phyloP scores from a whole-genome alignment of 441 rosid species.

The Kokia cookei region DNA sequence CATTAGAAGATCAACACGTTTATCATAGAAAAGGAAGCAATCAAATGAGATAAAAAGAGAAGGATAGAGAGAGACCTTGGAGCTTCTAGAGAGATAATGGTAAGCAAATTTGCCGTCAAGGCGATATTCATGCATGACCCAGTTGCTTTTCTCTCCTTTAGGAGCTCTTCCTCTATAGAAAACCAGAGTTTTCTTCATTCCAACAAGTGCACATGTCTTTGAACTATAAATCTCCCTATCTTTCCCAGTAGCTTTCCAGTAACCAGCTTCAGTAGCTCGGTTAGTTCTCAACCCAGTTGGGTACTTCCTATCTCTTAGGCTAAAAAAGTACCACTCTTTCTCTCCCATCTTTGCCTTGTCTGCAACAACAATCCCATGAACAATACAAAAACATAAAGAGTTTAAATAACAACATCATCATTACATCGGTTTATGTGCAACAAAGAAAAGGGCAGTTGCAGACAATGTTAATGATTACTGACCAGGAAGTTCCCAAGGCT shows the following conservation, averaged over 20 bases:
- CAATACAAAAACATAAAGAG: neutral
- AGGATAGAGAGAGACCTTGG: conserved; percentile 45
- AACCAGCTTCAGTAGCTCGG: conserved; percentile 91
- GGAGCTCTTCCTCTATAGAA: conserved; percentile 91
- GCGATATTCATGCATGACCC: conserved; percentile 97
- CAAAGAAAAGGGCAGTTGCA: neutral
- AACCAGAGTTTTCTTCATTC: conserved; percentile 90
- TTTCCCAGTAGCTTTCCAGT: conserved; percentile 94
- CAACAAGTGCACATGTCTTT: conserved; percentile 68
- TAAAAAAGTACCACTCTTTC: conserved; percentile 92
- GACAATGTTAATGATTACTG: conserved; percentile 4
- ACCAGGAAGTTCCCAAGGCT: conserved; percentile 98
- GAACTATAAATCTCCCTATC: conserved; percentile 84
- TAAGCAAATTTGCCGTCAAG: conserved; percentile 87
- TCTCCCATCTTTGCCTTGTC: conserved; percentile 88
- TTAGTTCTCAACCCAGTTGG: conserved; percentile 89
- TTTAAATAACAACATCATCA: neutral
- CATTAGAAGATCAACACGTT: neutral
- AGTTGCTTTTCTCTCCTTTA: conserved; percentile 79
- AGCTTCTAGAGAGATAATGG: conserved; percentile 61
- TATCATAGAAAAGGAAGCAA: neutral
- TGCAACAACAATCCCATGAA: conserved; percentile 18
- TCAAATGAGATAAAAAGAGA: neutral
- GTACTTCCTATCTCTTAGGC: conserved; percentile 73
- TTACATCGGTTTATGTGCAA: neutral